Conservation (phyloP, 768 basidiomycete species). For the Strobilomyces dryophilus region DNA sequence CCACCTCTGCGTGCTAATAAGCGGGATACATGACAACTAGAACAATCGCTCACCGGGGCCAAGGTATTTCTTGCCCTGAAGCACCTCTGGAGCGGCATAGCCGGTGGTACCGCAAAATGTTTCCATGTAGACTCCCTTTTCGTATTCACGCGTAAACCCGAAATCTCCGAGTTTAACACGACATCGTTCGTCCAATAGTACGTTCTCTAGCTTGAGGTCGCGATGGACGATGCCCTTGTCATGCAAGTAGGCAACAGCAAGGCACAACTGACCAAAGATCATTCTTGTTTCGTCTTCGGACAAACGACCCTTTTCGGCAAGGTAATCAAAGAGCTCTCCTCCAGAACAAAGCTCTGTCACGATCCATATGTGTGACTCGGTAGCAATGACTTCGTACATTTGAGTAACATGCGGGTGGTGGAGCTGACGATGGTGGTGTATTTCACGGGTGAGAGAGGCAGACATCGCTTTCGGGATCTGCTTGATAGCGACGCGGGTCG, state of each 20-base stretch:
- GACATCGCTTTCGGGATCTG: slow-evolving; percentile 96
- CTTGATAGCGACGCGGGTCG: slow-evolving; percentile 92
- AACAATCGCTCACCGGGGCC: slow-evolving; percentile 64
- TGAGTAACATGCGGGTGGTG: slow-evolving; percentile 96
- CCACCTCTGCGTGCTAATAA: slow-evolving; percentile 65
- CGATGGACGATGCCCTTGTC: slow-evolving; percentile 92
- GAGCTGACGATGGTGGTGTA: slow-evolving; percentile 95
- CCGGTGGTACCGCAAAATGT: slow-evolving; percentile 96
- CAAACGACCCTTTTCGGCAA: slow-evolving; percentile 89
- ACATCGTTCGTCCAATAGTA: slow-evolving; percentile 85
- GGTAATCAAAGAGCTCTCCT: slow-evolving; percentile 97
- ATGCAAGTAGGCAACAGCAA: slow-evolving; percentile 92
- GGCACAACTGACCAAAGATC: slow-evolving; percentile 94
- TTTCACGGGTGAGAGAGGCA: slow-evolving; percentile 89
- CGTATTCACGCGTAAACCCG: slow-evolving; percentile 92
- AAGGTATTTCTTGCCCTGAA: slow-evolving; percentile 81
- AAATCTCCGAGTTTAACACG: slow-evolving; percentile 93
- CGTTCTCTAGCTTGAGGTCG: slow-evolving; percentile 95
- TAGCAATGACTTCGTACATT: slow-evolving; percentile 97
- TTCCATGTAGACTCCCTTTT: slow-evolving; percentile 73
- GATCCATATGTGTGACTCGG: slow-evolving; percentile 94
- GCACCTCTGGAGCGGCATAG: slow-evolving; percentile 91
- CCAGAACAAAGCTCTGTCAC: slow-evolving; percentile 96
- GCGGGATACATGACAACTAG: background rate
- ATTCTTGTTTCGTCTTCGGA: slow-evolving; percentile 78